Base-by-base conservation (phyloP, 169 alveolate genomes). In the Eimeria necatrix region DNA sequence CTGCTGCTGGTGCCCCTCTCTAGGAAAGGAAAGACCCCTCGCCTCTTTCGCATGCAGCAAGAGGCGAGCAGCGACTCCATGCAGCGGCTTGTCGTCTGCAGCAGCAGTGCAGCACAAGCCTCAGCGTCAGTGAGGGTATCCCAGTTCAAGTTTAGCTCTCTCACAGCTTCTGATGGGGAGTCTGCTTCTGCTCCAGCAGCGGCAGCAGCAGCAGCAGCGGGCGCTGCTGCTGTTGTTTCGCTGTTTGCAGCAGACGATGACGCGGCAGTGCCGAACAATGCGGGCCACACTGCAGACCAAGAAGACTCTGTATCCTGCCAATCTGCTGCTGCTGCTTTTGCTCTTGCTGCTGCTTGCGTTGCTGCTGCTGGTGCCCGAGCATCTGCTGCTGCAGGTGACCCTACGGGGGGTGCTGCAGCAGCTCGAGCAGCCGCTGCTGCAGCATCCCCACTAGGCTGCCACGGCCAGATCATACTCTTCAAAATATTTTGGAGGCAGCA, bases 361-460 rank as follows among this genome's bases (percentile, higher is more conserved):
- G 85, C 22, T 74, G 85, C 85, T 74, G 85, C 85, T 74, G 52
- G 59, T 12, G 49, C 51, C 5, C 48, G 68, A 56, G 12, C 68
- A 14, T 18, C 68, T 10, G 22, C 68, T 56, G 68, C 4, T 10
- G 68, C 68, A 18, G 68, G 68, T 56, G 20, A 56, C 68, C 68
- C 68, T 56, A 14, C 64, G 64, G 20, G 20, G 8, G 64, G 14
- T 8, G 64, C 64, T 56, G 68, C 68, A 18, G 4, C 68, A 32
- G 41, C 0, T 32, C 41, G 41, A 56, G 68, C 68, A 56, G 68
- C 68, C 68, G 68, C 68, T 0, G 12, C 68, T 56, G 68, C 41
- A 32, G 41, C 41, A 32, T 32, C 41, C 41, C 41, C 41, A 32
- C 41, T 32, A 32, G 41, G 41, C 41, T 32, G 41, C 41, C 41